phyloP scores from a whole-genome alignment of 2,329 filamentous ascomycete genomes.

The Meredithiella fracta region DNA sequence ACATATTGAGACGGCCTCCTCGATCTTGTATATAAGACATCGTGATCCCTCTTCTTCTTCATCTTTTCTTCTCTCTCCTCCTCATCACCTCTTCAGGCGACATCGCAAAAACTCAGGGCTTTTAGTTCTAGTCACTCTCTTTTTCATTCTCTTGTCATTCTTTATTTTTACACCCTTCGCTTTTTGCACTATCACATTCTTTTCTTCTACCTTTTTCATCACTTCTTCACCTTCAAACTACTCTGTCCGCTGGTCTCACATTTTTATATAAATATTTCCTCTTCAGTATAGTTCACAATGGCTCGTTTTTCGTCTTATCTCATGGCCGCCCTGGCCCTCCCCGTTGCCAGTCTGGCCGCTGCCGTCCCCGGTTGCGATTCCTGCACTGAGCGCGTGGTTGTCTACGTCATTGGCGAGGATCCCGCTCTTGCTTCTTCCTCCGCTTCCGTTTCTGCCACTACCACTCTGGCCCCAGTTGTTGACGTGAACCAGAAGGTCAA shows the following conservation, averaged over 20 bases:
- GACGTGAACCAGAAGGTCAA: not conserved
- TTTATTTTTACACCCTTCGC: not conserved
- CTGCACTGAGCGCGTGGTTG: not conserved
- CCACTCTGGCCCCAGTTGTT: not conserved
- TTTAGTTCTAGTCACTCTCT: slow-evolving; percentile 10
- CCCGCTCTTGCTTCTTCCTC: not conserved
- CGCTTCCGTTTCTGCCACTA: not conserved
- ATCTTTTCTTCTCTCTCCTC: not conserved
- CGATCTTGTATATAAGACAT: slow-evolving; percentile 6
- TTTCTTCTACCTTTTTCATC: slow-evolving; percentile 1
- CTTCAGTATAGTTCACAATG: slow-evolving; percentile 1
- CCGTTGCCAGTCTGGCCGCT: slow-evolving; percentile 1
- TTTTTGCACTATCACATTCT: not conserved
- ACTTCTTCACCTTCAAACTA: not conserved
- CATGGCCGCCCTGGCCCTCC: slow-evolving; percentile 10
- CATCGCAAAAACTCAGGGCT: slow-evolving; percentile 5
- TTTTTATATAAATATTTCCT: not conserved
- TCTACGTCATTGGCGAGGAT: not conserved
- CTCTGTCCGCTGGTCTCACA: slow-evolving; percentile 1
- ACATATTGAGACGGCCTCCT: not conserved
- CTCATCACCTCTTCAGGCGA: slow-evolving; percentile 4
- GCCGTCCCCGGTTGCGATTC: slow-evolving; percentile 3
- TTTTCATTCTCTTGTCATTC: not conserved
- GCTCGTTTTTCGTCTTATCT: slow-evolving; percentile 3
- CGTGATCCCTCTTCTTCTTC: not conserved